Evolutionary conservation across 75 land plant genomes (phyloP).

Genomic region (Larix kaempferi): DNA sequence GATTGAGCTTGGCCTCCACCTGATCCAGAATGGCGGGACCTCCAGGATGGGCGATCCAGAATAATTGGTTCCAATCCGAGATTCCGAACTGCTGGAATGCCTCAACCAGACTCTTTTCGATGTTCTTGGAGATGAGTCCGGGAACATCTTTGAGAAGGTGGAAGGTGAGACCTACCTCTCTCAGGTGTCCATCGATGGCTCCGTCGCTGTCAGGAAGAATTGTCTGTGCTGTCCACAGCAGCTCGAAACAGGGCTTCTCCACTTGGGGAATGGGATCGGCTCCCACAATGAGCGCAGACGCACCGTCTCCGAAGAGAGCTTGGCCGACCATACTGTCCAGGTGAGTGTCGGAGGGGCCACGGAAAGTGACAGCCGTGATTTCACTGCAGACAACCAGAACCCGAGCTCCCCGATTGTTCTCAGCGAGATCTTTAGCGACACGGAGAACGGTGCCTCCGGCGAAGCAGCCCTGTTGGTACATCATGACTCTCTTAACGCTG

Average conservation of each 20-base stretch:
- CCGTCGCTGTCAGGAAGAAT: slow-evolving; percentile 30
- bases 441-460: slow-evolving; percentile 42
- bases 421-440: slow-evolving; percentile 45
- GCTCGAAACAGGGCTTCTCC: slow-evolving; percentile 35
- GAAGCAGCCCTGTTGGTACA: slow-evolving; percentile 45
- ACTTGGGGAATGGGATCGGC: slow-evolving; percentile 21
- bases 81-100: slow-evolving; percentile 16
- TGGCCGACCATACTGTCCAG: slow-evolving; percentile 34
- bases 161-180: slow-evolving; percentile 33
- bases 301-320: slow-evolving; percentile 50
- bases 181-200: slow-evolving; percentile 23
- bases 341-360: slow-evolving; percentile 29
- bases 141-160: slow-evolving; percentile 33
- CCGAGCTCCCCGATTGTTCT: slow-evolving; percentile 42
- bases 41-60: slow-evolving; percentile 31
- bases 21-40: slow-evolving; percentile 36
- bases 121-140: slow-evolving; percentile 26
- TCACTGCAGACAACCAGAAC: slow-evolving; percentile 33
- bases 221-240: slow-evolving; percentile 23
- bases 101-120: slow-evolving; percentile 23
- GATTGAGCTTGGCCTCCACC: slow-evolving; percentile 18
- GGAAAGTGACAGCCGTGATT: slow-evolving; percentile 36
- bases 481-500: slow-evolving; percentile 30
- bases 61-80: slow-evolving; percentile 19
- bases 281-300: slow-evolving; percentile 46